Evolutionary conservation across 164 flowering plant species (phyloP).

Genomic region (Piper betle): DNA sequence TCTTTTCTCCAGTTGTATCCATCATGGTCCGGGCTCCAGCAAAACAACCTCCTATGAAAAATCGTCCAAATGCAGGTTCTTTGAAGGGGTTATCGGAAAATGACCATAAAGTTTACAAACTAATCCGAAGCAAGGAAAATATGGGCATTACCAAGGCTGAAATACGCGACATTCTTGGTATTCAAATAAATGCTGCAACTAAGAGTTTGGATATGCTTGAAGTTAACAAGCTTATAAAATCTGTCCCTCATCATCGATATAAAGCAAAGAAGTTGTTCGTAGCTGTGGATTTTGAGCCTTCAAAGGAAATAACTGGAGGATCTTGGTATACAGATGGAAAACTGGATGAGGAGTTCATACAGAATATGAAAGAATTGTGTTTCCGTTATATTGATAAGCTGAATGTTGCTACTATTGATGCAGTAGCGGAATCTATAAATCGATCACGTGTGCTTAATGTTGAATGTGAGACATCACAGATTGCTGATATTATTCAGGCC

Average conservation of each 20-base stretch:
- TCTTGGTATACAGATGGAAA: slow-evolving; percentile 55
- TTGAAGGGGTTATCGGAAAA: slow-evolving; percentile 10
- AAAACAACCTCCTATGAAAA: slow-evolving; percentile 8
- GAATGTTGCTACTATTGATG: slow-evolving; percentile 42
- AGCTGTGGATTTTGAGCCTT: slow-evolving; percentile 63
- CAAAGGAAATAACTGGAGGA: slow-evolving; percentile 70
- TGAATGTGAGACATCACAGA: slow-evolving; percentile 22
- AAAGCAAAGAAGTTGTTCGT: slow-evolving; percentile 41
- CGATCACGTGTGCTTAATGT: slow-evolving; percentile 7
- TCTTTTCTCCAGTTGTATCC: background rate
- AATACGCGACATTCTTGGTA: slow-evolving; percentile 18
- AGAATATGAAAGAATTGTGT: slow-evolving; percentile 17
- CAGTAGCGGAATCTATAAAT: slow-evolving; percentile 16
- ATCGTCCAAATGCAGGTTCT: slow-evolving; percentile 1
- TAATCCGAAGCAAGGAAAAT: slow-evolving; percentile 22
- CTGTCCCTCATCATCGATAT: slow-evolving; percentile 34
- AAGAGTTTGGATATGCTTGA: slow-evolving; percentile 41
- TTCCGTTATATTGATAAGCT: slow-evolving; percentile 13
- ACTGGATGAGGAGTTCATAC: slow-evolving; percentile 36
- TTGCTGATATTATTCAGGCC: slow-evolving; percentile 39
- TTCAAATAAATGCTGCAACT: slow-evolving; percentile 20
- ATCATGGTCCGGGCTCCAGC: slow-evolving; percentile 11
- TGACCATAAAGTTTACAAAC: slow-evolving; percentile 11
- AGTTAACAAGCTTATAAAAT: slow-evolving; percentile 37
- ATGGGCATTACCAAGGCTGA: slow-evolving; percentile 37